These are phyloP conservation scores for Basidiobolus meristosporus DNA, from an alignment of 371 early-diverging fungal genomes.

Conservation along the genomic window DNA sequence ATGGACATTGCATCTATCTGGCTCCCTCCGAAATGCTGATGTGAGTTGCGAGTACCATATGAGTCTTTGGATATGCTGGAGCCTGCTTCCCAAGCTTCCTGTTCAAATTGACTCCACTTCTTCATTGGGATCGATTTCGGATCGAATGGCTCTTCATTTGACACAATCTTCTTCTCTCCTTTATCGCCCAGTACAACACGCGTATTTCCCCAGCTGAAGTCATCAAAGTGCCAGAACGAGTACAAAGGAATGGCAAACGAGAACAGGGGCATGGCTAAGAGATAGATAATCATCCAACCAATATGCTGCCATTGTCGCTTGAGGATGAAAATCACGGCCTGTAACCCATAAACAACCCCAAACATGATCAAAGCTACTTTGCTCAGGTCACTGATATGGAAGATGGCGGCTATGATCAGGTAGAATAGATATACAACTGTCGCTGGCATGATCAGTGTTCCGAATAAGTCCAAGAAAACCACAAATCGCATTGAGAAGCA, in stretches of 20 bases:
- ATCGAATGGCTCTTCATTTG: conserved; percentile 42
- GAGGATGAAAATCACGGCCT: conserved; percentile 66
- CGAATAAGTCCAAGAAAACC: conserved; percentile 82
- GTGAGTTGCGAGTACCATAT: too few species aligned
- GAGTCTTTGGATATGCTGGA: conserved; percentile 3
- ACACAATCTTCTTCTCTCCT: conserved; percentile 37
- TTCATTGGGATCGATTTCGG: conserved; percentile 31
- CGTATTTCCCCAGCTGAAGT: conserved; percentile 96
- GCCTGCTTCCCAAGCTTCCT: conserved; percentile 17
- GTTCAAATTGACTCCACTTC: conserved; percentile 40
- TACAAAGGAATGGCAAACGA: conserved; percentile 67
- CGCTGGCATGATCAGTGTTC: conserved; percentile 87
- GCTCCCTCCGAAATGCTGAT: neutral
- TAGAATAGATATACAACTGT: conserved; percentile 69
- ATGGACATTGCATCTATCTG: neutral
- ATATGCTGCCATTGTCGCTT: conserved; percentile 80
- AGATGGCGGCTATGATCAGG: conserved; percentile 33
- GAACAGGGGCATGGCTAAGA: conserved; percentile 67
- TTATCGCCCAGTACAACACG: conserved; percentile 65
- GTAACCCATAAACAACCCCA: conserved; percentile 66
- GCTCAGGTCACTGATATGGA: conserved; percentile 24
- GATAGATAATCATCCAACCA: conserved; percentile 87
- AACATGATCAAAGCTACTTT: conserved; percentile 39
- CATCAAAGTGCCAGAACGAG: conserved; percentile 94
- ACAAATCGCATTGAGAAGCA: conserved; percentile 98